Evolutionary conservation across 768 basidiomycete genomes (phyloP).

Genomic region (Boletus rex-veris): DNA sequence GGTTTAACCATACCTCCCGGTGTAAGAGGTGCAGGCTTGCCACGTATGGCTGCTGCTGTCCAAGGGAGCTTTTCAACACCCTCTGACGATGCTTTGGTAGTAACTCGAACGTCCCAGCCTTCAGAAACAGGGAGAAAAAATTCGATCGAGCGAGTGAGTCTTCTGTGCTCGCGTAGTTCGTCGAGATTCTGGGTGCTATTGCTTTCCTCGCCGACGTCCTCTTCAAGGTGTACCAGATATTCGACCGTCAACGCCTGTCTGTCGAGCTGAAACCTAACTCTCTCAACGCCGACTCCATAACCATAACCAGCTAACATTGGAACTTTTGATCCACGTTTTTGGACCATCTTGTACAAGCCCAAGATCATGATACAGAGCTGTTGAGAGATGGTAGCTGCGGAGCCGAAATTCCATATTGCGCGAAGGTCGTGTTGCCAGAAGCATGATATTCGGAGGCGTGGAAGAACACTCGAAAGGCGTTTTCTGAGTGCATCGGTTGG

Average conservation of each 20-base stretch:
- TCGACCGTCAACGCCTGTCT: conserved; percentile 80
- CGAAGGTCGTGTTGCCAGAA: conserved; percentile 96
- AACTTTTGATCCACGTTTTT: conserved; percentile 69
- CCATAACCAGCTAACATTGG: conserved; percentile 78
- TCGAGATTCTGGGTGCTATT: conserved; percentile 47
- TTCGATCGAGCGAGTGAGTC: conserved; percentile 75
- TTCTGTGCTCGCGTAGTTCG: conserved; percentile 65
- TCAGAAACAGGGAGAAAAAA: conserved; percentile 71
- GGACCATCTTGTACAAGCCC: conserved; percentile 77
- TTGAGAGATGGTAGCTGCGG: conserved; percentile 60
- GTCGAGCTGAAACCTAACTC: conserved; percentile 74
- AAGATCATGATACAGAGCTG: conserved; percentile 85
- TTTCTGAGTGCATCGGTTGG: conserved; percentile 36
- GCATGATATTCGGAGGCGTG: conserved; percentile 73
- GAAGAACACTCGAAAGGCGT: conserved; percentile 26
- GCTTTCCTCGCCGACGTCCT: conserved; percentile 32
- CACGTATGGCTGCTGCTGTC: conserved; percentile 57
- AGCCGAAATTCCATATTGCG: conserved; percentile 77
- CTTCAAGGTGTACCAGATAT: conserved; percentile 77
- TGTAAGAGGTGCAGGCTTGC: conserved; percentile 32
- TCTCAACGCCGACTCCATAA: conserved; percentile 76
- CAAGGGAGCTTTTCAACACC: conserved; percentile 72
- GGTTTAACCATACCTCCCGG: conserved; percentile 32
- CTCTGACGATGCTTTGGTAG: conserved; percentile 69
- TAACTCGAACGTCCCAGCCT: conserved; percentile 86